phyloP scores from a whole-genome alignment of 2,329 filamentous ascomycete genomes.

The Acarospora socialis region DNA sequence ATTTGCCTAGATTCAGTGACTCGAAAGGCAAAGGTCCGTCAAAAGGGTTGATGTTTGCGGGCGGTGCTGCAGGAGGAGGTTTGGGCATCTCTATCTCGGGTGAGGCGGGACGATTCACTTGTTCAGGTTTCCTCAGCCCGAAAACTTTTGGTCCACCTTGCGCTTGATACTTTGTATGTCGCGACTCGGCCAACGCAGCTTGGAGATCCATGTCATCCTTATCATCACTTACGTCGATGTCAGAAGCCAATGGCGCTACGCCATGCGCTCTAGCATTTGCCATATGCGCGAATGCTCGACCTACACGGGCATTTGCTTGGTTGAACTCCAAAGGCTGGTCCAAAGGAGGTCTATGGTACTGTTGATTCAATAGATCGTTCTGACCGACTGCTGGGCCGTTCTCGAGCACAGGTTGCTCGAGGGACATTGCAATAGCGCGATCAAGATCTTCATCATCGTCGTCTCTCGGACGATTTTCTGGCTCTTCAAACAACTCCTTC shows the following conservation, averaged over 20 bases:
- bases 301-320: conserved; percentile 28
- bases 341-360: conserved; percentile 37
- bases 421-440: conserved; percentile 70
- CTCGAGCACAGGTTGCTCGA: conserved; percentile 38
- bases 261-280: conserved; percentile 13
- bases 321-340: conserved; percentile 33
- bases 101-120: too few species aligned
- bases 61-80: conserved; percentile 9
- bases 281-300: conserved; percentile 31
- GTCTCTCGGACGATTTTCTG: conserved; percentile 16
- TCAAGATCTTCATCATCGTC: conserved; percentile 55
- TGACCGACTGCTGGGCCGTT: conserved; percentile 24
- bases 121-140: conserved; percentile 6
- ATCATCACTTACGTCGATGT: conserved; percentile 49
- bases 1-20: conserved; percentile 56
- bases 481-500: too few species aligned
- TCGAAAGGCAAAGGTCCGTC: conserved; percentile 83
- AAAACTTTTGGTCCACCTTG: conserved; percentile 16
- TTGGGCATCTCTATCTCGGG: not conserved
- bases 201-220: conserved; percentile 66
- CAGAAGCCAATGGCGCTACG: conserved; percentile 20
- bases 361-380: conserved; percentile 37
- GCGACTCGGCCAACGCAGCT: conserved; percentile 58
- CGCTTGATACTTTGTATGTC: conserved; percentile 39
- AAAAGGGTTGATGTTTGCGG: conserved; percentile 50